Evolutionary conservation across 2,329 filamentous ascomycete genomes (phyloP).

Genomic region (Fusarium tuaranense): DNA sequence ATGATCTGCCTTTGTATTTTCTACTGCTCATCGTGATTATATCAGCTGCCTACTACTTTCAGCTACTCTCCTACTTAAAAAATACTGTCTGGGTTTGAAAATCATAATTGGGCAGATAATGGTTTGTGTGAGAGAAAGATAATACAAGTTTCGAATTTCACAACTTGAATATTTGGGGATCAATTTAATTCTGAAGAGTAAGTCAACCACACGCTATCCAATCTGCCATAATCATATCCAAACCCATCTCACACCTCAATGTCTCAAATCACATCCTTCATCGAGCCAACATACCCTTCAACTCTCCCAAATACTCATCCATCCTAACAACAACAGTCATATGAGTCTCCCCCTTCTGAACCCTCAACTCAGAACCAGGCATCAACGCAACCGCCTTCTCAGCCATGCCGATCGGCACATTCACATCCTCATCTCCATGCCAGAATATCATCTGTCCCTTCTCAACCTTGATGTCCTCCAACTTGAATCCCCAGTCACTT

Average conservation of each 20-base stretch:
- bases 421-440: slow-evolving; percentile 24
- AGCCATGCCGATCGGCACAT: slow-evolving; percentile 20
- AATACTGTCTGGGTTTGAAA: too few relatives aligned
- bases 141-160: background rate
- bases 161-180: background rate
- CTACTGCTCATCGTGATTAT: too few relatives aligned
- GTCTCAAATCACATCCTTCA: background rate
- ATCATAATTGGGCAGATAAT: background rate
- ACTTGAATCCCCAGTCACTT: slow-evolving; percentile 22
- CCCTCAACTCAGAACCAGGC: slow-evolving; percentile 15
- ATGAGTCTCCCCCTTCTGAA: slow-evolving; percentile 25
- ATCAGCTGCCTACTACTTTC: too few relatives aligned
- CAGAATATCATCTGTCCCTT: slow-evolving; percentile 26
- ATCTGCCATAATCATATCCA: background rate
- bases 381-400: slow-evolving; percentile 15
- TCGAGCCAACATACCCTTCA: slow-evolving; percentile 16
- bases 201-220: background rate
- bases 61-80: too few relatives aligned
- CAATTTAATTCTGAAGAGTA: background rate
- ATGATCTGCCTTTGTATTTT: too few relatives aligned
- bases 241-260: background rate
- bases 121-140: background rate
- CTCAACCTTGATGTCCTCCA: slow-evolving; percentile 25
- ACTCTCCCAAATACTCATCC: background rate
- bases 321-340: slow-evolving; percentile 18